phyloP scores from a whole-genome alignment of 1,139 yeast genomes.

The Lodderomyces metapsilosis region DNA sequence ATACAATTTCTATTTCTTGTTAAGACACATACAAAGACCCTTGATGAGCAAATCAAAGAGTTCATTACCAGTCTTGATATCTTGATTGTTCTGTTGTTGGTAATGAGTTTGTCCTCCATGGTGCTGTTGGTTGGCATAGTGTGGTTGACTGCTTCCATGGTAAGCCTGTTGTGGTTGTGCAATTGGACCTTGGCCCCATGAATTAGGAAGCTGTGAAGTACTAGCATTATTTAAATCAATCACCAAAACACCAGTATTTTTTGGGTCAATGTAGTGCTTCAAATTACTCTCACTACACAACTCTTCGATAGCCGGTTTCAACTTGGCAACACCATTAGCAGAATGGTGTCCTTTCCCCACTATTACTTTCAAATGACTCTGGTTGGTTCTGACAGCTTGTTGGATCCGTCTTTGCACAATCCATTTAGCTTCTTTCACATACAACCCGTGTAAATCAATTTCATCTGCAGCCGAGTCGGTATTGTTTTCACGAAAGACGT shows the following conservation, averaged over 20 bases:
- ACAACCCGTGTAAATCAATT: conserved; percentile 90
- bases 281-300: conserved; percentile 67
- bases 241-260: conserved; percentile 78
- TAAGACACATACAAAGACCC: conserved; percentile 34
- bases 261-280: conserved; percentile 58
- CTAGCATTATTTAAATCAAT: conserved; percentile 52
- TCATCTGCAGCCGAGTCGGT: conserved; percentile 81
- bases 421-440: conserved; percentile 82
- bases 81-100: conserved; percentile 18
- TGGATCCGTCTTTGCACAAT: conserved; percentile 70
- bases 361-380: conserved; percentile 60
- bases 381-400: conserved; percentile 62
- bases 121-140: conserved; percentile 25
- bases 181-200: conserved; percentile 38
- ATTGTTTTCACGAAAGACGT: conserved; percentile 85
- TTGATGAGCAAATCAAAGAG: conserved; percentile 31
- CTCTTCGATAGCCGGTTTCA: conserved; percentile 85
- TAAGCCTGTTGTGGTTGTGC: conserved; percentile 28
- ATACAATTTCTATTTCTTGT: conserved; percentile 9
- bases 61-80: conserved; percentile 20
- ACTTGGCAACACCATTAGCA: conserved; percentile 73
- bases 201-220: conserved; percentile 47
- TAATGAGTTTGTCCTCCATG: conserved; percentile 18
- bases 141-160: conserved; percentile 28
- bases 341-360: conserved; percentile 97